Base-by-base conservation (phyloP, 2,329 filamentous ascomycete genomes). In the Daldinia sp. region DNA sequence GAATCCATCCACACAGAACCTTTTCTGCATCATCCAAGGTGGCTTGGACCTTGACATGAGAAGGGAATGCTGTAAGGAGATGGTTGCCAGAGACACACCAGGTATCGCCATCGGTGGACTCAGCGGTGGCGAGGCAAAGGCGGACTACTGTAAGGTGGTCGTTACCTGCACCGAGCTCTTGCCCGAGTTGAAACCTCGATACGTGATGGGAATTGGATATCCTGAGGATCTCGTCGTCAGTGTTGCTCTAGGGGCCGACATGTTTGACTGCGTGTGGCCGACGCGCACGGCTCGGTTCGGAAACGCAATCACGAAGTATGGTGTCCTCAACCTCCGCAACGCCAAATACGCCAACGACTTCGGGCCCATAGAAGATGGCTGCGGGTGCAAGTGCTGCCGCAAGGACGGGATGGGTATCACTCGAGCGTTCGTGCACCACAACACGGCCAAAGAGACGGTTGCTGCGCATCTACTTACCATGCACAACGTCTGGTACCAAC, bases 241-340 rank as follows among this genome's bases (percentile, higher is more conserved):
- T 60, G 90, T 98, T 3, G 96, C 96, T 1, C 86, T 99, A 0
- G 96, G 96, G 3, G 96, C 96, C 55, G 96, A 99, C 81, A 99
- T 99, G 96, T 99, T 99, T 78, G 96, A 99, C 81, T 99, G 97
- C 78, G 96, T 99, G 6, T 99, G 96, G 96, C 97, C 96, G 1
- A 98, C 96, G 4, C 87, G 96, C 60, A 99, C 96, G 39, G 96
- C 96, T 78, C 90, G 96, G 37, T 99, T 99, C 77, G 96, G 97
- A 67, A 98, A 98, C 77, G 96, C 95, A 41, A 88, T 99, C 65
- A 98, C 95, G 2, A 87, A 89, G 63, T 75, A 84, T 46, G 97
- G 96, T 10, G 88, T 93, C n/a, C 82, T 98, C 51, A 98, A 97
- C 78, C 83, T 99, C 53, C 90, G 93, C 68, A 90, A 95, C 78